Evolutionary conservation across 2,329 filamentous ascomycete genomes (phyloP).

Genomic region (Monilinia fructigena): DNA sequence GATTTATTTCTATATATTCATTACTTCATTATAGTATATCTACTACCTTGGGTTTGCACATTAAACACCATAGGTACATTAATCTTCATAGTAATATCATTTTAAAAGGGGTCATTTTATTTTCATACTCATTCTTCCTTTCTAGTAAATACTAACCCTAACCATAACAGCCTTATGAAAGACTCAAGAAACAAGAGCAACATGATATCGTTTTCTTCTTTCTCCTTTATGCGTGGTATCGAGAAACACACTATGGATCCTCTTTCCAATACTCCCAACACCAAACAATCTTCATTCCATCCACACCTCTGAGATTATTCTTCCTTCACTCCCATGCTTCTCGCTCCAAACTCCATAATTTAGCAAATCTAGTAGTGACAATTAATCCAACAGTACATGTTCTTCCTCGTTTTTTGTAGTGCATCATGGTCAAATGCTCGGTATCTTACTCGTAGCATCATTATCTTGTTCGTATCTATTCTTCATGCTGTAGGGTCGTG

Average conservation of each 20-base stretch:
- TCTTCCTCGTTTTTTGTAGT: neutral
- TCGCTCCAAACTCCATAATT: slow-evolving; percentile 1
- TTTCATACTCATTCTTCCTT: neutral
- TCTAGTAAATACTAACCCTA: slow-evolving; percentile 8
- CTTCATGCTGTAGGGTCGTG: neutral
- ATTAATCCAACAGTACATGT: slow-evolving; percentile 1
- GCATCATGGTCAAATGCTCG: neutral
- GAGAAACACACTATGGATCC: slow-evolving; percentile 2
- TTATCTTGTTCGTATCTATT: neutral
- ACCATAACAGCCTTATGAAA: neutral
- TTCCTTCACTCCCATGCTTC: neutral
- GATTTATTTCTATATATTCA: no score
- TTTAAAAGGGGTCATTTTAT: neutral
- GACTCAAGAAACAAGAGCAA: slow-evolving; percentile 10
- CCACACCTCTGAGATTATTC: neutral
- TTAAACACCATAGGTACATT: no score
- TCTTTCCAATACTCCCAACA: slow-evolving; percentile 8
- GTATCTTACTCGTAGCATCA: neutral
- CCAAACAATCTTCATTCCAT: slow-evolving; percentile 12
- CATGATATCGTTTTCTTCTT: slow-evolving; percentile 1
- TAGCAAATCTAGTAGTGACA: slow-evolving; percentile 2
- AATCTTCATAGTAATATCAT: slow-evolving; percentile 1
- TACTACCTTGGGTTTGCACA: no score
- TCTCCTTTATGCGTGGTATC: neutral
- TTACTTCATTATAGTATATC: no score